phyloP scores from a whole-genome alignment of 768 basidiomycete species.

The Leccinum variicolor region DNA sequence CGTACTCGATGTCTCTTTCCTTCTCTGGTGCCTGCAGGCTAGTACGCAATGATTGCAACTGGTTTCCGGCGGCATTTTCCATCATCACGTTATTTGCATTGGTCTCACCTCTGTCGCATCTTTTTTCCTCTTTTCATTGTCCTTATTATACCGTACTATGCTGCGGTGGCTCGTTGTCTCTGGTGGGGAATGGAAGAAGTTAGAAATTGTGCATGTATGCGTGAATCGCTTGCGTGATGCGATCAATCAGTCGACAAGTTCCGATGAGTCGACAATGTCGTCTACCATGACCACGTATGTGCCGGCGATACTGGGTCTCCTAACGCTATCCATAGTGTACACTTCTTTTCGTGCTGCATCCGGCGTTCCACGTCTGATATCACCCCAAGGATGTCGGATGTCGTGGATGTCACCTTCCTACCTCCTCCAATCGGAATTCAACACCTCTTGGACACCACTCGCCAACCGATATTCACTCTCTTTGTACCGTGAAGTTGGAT shows the following conservation, averaged over 20 bases:
- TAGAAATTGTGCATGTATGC: constrained; percentile 15
- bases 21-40: constrained; percentile 16
- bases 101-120: constrained; percentile 31
- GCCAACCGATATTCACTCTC: constrained; percentile 78
- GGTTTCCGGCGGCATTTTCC: constrained; percentile 14
- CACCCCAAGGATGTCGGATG: constrained; percentile 94
- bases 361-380: constrained; percentile 50
- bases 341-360: constrained; percentile 42
- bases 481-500: constrained; percentile 86
- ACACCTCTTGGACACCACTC: constrained; percentile 67
- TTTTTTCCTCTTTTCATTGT: constrained; percentile 27
- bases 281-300: constrained; percentile 11
- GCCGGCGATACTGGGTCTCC: constrained; percentile 22
- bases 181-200: constrained; percentile 34
- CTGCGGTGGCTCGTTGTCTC: constrained; percentile 32
- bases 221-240: neutral
- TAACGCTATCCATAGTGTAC: constrained; percentile 37
- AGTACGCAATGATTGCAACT: constrained; percentile 9
- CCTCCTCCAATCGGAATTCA: constrained; percentile 63
- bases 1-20: constrained; percentile 5
- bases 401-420: constrained; percentile 96
- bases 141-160: constrained; percentile 35
- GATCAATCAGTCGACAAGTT: neutral
- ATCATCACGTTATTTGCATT: constrained; percentile 30
- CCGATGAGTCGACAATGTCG: neutral